Evolutionary conservation across 2,329 filamentous ascomycete genomes (phyloP), one percentile per base, ranked within the genome.

Genomic region (Periglandula ipomoeae): DNA sequence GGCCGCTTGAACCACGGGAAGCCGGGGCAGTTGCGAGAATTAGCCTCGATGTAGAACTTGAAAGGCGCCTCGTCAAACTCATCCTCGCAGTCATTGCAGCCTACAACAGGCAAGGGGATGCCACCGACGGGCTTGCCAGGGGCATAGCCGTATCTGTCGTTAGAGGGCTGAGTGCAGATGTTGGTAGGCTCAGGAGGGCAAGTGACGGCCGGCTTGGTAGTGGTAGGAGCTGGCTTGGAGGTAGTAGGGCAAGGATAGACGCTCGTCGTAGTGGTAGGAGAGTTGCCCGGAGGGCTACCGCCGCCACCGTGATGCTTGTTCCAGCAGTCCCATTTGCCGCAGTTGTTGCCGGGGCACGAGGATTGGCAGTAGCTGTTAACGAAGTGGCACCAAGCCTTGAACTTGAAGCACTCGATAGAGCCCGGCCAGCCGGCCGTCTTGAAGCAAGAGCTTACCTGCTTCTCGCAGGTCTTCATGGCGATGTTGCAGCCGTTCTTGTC

Each of bases 131-230:
- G 70, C 45, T 69, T 81, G 32, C 83, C 78, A 2, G 84, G 81
- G 1, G 78, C 81, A 59, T 89, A 91, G 46, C 80, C 81, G 55
- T 75, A 78, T 60, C 75, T 74, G 55, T 78, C 75, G 65, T 67
- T 74, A 46, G 65, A 62, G n/a, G 76, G 71, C 62, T 79, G 74
- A 32, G 60, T 65, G 70, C 76, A 79, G 57, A 79, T 70, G 55
- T 72, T 72, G 49, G 72, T 75, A 1, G 73, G 70, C 30, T 70
- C 61, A 2, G 75, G 72, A 46, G 70, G 65, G 47, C 70, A 67
- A 38, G 64, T 62, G 10, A 64, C 58, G 2, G 59, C 56, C 7
- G 62, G 56, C 3, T 59, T 61, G 40, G 61, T 61, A 40, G 62
- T 57, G 17, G 63, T 58, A 15, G 61, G 63, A 27, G 60, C 56